Evolutionary conservation across 148 eudicot genomes (phyloP), one percentile per base, ranked within the genome.

Genomic region (Mesembryanthemum crystallinum): DNA sequence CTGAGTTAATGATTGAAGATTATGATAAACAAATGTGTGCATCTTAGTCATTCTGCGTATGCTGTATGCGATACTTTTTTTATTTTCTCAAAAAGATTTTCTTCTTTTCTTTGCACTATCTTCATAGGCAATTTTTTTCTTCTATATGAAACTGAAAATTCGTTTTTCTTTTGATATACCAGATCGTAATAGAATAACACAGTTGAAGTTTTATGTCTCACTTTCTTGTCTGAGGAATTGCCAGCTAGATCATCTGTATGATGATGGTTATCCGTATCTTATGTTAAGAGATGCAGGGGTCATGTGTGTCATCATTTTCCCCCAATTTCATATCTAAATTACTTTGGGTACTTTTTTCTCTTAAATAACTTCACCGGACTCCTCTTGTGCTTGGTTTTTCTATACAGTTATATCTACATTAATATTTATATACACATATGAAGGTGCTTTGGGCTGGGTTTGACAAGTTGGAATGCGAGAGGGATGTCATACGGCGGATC

Each of bases 381-480:
- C 32, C 59, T 37, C 29, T 28, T 17, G 64, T 67, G 32, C 25
- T 21, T 54, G 11, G 30, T 71, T 33, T 69, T 45, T 62, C 49
- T n/a, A 73, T 63, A 32, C 47, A 8, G 37, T 4, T 17, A 30
- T 80, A 52, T 69, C 35, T 61, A n/a, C 3, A 29, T 54, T 49
- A 37, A 4, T 55, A 27, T 60, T 25, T 54, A 62, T 69, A 24
- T 76, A 15, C 51, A 58, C 75, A 28, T 74, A 77, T 83, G 64
- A 63, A 94, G 98, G 98, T 94, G 51, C 82, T 80, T 54, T 94
- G 97, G 94, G 97, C 97, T 77, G 95, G 93, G 27, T 91, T 90
- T 81, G 97, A 94, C 88, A 85, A 86, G 80, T 63, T 94, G 74
- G 98, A 88, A 76, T 72, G 62, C 73, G 89, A 82, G 75, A 83